A percentile compares a stretch with the other conserved stretches of the same genome.
Conservation (phyloP, 768 basidiomycete species). For the Scleroderma bovista region DNA sequence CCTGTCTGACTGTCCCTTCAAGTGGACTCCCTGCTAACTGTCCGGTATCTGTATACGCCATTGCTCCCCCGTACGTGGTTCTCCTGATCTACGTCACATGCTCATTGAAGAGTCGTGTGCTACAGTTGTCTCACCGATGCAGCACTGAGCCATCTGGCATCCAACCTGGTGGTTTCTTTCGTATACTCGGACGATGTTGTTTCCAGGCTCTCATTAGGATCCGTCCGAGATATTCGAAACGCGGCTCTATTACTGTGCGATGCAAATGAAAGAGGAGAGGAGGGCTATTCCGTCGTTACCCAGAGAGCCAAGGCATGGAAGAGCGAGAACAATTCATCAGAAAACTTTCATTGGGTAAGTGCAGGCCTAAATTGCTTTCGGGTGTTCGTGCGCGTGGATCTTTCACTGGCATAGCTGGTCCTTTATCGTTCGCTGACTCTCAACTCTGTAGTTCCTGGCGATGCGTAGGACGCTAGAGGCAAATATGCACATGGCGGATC, state of each 20-base stretch:
- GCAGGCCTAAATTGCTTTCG: not conserved
- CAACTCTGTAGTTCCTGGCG: constrained; percentile 55
- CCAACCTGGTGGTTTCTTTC: constrained; percentile 66
- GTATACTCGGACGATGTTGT: constrained; percentile 82
- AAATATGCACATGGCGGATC: constrained; percentile 68
- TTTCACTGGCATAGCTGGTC: not conserved
- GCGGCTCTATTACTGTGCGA: constrained; percentile 79
- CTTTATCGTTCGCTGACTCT: not conserved
- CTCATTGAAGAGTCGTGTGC: not conserved
- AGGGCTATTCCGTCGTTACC: constrained; percentile 37
- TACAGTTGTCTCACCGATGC: constrained; percentile 58
- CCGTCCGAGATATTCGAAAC: constrained; percentile 68
- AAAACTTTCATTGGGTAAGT: constrained; percentile 50
- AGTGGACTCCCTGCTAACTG: constrained; percentile 67
- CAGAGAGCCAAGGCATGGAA: constrained; percentile 55
- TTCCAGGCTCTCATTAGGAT: constrained; percentile 70
- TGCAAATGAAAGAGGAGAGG: constrained; percentile 42
- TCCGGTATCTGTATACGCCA: constrained; percentile 68
- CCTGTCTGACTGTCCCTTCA: constrained; percentile 60
- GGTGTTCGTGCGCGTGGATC: not conserved
- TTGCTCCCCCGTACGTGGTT: constrained; percentile 66
- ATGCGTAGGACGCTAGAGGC: constrained; percentile 81
- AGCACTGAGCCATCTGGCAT: constrained; percentile 51
- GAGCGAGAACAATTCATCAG: constrained; percentile 48
- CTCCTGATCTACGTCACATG: not conserved